Evolutionary conservation across 176 grass and related monocot genomes (phyloP), one percentile per base, ranked within the genome.

Genomic region (Phyllostachys edulis): DNA sequence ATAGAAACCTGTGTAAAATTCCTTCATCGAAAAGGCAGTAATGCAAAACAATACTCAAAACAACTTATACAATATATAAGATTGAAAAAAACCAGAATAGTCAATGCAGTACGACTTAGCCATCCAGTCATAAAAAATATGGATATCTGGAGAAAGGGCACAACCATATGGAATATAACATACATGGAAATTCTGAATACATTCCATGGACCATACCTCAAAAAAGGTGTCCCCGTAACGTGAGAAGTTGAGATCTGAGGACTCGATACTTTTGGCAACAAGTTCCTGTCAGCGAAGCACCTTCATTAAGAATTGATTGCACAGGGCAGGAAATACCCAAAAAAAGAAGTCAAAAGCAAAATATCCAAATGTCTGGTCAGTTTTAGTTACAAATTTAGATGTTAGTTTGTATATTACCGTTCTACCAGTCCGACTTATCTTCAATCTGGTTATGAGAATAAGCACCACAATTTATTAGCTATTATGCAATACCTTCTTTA

Each of bases 161-260:
- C 64, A 47, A 6, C 5, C 45, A 86, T 52, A 47, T 47, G 45
- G 45, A 47, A 13, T 47, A 47, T 13, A 13, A 80, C 34, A 63
- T 46, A 70, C 29, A 78, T 60, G 67, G 87, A 17, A 82, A 39
- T 61, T 40, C n/a, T 46, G 15, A 73, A 69, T 49, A 54, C 8
- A 56, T 55, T 54, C 27, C 63, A 60, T 29, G 24, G n/a, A 64
- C 6, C 56, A 50, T 89, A 92, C 94, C 90, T 97, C 95, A 84
- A 97, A 97, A 84, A 97, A 93, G 62, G 95, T 97, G 87, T 97
- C 95, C 66, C 95, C 95, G 66, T 97, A 97, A 79, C 95, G 92
- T 78, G 92, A 93, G 87, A 93, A 97, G 90, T 97, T 97, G 81
- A 97, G 95, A 85, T 97, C 92, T 55, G 92, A 94, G 45, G 95